Evolutionary conservation across 1,139 yeast species (phyloP).

Genomic region (Zygosaccharomyces sapae): DNA sequence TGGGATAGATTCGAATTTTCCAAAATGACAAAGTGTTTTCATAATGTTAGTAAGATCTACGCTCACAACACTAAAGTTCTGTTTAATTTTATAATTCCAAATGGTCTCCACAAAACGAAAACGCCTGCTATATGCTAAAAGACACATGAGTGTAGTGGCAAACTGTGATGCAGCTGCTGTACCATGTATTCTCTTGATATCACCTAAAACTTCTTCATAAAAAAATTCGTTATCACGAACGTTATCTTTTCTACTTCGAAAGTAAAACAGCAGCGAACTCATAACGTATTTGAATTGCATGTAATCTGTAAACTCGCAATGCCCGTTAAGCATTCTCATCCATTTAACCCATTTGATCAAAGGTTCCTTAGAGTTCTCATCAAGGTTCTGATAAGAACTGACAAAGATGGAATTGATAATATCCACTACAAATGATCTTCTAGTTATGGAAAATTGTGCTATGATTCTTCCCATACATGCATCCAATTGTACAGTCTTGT

Average conservation of each 20-base stretch:
- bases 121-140: slow-evolving; percentile 16
- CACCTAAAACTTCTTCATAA: slow-evolving; percentile 11
- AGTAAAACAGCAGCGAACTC: slow-evolving; percentile 16
- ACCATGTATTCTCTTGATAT: slow-evolving; percentile 16
- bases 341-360: slow-evolving; percentile 26
- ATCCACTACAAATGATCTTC: slow-evolving; percentile 15
- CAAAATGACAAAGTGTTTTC: slow-evolving; percentile 23
- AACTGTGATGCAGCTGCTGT: slow-evolving; percentile 26
- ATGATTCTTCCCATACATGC: slow-evolving; percentile 19
- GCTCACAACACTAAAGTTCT: slow-evolving; percentile 17
- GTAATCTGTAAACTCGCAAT: slow-evolving; percentile 26
- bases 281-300: slow-evolving; percentile 18
- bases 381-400: slow-evolving; percentile 9
- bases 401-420: slow-evolving; percentile 19
- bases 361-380: slow-evolving; percentile 13
- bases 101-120: slow-evolving; percentile 18
- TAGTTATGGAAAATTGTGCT: slow-evolving; percentile 23
- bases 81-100: slow-evolving; percentile 28
- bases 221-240: slow-evolving; percentile 5
- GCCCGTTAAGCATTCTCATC: slow-evolving; percentile 26
- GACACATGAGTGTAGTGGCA: slow-evolving; percentile 25
- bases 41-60: slow-evolving; percentile 30
- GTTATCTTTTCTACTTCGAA: slow-evolving; percentile 9
- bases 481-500: slow-evolving; percentile 16
- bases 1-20: slow-evolving; percentile 20